These are phyloP conservation scores for Leishmania tropica DNA, from an alignment of 208 protist species.

Conservation along the genomic window DNA sequence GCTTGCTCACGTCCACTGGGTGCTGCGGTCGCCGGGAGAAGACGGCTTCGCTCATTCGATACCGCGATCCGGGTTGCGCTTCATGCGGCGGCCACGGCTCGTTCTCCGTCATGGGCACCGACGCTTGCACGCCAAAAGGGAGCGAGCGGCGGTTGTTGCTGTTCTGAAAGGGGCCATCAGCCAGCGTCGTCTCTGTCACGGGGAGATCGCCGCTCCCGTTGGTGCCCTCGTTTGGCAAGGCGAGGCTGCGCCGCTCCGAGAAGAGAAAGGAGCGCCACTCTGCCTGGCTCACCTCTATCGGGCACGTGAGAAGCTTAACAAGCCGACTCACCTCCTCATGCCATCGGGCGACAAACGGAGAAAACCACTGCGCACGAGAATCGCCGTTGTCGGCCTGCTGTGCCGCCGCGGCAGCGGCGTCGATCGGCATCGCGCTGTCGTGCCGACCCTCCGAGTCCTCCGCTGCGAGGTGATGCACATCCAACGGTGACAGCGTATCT, in stretches of 20 bases:
- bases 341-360: slow-evolving; percentile 6
- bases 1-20: slow-evolving; percentile 13
- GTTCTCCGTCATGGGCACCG: background rate
- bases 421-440: background rate
- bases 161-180: background rate
- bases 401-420: background rate
- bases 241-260: slow-evolving; percentile 5
- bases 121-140: background rate
- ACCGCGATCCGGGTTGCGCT: background rate
- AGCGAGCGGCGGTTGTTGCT: background rate
- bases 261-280: slow-evolving; percentile 10
- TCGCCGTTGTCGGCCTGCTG: background rate
- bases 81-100: background rate
- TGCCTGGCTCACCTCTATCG: slow-evolving; percentile 8
- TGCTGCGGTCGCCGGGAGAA: slow-evolving; percentile 18
- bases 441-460: background rate
- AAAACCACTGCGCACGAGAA: background rate
- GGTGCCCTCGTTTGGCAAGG: background rate
- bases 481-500: background rate
- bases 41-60: background rate
- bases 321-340: slow-evolving; percentile 19
- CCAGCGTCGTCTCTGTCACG: background rate
- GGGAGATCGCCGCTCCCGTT: background rate
- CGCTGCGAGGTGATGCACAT: background rate
- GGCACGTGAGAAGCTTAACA: slow-evolving; percentile 1